These are phyloP conservation scores for Candida neerlandica DNA, from an alignment of 1,139 yeast species.

Conservation along the genomic window DNA sequence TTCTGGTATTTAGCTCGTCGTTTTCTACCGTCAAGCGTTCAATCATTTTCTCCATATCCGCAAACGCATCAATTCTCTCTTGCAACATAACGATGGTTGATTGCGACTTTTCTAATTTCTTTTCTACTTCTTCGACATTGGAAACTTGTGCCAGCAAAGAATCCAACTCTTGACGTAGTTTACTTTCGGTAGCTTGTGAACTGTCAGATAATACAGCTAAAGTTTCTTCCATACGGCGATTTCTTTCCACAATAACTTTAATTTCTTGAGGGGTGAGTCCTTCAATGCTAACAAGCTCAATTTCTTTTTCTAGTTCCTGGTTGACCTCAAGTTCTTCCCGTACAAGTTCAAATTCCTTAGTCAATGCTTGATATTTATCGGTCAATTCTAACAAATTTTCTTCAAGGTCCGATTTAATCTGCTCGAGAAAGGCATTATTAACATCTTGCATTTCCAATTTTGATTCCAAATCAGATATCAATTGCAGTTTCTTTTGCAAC, in stretches of 20 bases:
- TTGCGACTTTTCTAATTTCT: conserved; percentile 35
- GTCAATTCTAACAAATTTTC: conserved; percentile 31
- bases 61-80: conserved; percentile 41
- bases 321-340: conserved; percentile 51
- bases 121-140: conserved; percentile 16
- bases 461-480: conserved; percentile 29
- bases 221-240: conserved; percentile 41
- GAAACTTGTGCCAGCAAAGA: conserved; percentile 24
- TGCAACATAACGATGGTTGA: conserved; percentile 46
- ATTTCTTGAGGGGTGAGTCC: conserved; percentile 22
- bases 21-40: conserved; percentile 62
- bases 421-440: conserved; percentile 56
- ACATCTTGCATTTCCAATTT: conserved; percentile 52
- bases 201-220: conserved; percentile 42
- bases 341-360: conserved; percentile 41
- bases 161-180: conserved; percentile 25
- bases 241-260: conserved; percentile 26
- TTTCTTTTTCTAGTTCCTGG: conserved; percentile 42
- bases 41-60: conserved; percentile 50
- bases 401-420: conserved; percentile 39
- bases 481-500: conserved; percentile 12
- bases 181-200: conserved; percentile 25
- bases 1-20: conserved; percentile 41
- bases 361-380: conserved; percentile 38
- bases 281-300: conserved; percentile 21